phyloP scores from a whole-genome alignment of 192 early-diverging fungal species.

The Backusella mclennaniae region DNA sequence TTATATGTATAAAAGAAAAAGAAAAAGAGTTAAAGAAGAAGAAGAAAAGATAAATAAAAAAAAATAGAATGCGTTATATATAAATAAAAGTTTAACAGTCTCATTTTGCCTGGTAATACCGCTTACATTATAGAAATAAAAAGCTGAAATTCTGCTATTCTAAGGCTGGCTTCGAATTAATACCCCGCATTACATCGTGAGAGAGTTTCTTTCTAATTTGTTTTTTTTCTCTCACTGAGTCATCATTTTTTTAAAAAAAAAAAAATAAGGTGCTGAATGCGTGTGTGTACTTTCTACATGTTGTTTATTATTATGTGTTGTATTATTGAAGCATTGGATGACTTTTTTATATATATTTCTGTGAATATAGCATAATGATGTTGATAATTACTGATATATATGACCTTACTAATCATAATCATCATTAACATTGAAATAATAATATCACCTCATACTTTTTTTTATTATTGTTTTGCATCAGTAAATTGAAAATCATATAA shows the following conservation, averaged over 20 bases:
- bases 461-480: no score
- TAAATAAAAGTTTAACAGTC: conserved; percentile 2
- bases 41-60: neutral
- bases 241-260: neutral
- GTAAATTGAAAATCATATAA: no score
- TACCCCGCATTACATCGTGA: conserved; percentile 12
- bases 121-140: conserved; percentile 6
- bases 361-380: neutral
- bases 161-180: neutral
- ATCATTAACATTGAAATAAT: neutral
- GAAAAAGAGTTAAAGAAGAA: neutral
- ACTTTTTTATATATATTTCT: neutral
- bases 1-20: neutral
- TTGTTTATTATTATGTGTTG: neutral
- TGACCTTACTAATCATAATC: neutral
- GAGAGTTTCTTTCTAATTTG: neutral
- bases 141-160: neutral
- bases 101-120: conserved; percentile 8
- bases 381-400: neutral
- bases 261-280: neutral
- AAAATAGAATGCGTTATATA: neutral
- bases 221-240: conserved; percentile 2
- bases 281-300: neutral
- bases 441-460: neutral
- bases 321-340: neutral